Evolutionary conservation across 495 filamentous ascomycete genomes (phyloP).

Genomic region (Penicillium pancosmium): DNA sequence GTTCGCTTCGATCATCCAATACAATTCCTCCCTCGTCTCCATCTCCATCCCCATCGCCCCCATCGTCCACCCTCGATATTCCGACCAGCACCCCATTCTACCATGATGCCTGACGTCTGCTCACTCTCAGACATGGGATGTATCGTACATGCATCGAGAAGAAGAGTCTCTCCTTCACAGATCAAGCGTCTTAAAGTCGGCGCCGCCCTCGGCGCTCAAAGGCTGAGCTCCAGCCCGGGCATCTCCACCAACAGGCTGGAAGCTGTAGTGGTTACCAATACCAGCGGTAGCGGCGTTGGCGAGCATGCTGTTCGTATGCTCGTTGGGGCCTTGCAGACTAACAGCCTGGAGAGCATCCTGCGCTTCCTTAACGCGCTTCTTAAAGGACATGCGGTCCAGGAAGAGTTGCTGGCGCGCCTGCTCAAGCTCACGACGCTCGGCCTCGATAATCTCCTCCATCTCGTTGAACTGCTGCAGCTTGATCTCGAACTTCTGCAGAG

Average conservation of each 20-base stretch:
- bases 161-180: slow-evolving; percentile 34
- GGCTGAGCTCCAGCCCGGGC: slow-evolving; percentile 60
- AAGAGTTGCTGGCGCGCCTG: slow-evolving; percentile 89
- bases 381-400: slow-evolving; percentile 85
- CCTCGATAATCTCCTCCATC: slow-evolving; percentile 87
- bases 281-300: slow-evolving; percentile 48
- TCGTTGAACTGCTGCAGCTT: slow-evolving; percentile 94
- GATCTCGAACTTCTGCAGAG: slow-evolving; percentile 79
- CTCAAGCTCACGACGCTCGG: slow-evolving; percentile 91
- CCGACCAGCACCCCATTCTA: too few species aligned
- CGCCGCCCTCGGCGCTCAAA: slow-evolving; percentile 61
- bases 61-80: slow-evolving; percentile 13
- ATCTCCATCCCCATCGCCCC: background rate
- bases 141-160: slow-evolving; percentile 33
- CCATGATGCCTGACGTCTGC: background rate
- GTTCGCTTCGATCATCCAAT: slow-evolving; percentile 1
- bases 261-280: slow-evolving; percentile 61
- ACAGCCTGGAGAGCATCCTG: slow-evolving; percentile 74
- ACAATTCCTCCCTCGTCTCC: background rate
- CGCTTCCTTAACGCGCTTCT: slow-evolving; percentile 79
- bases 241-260: slow-evolving; percentile 51
- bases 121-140: slow-evolving; percentile 8
- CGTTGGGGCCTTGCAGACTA: slow-evolving; percentile 53
- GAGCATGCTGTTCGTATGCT: slow-evolving; percentile 59
- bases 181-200: slow-evolving; percentile 52